Evolutionary conservation across 2,329 filamentous ascomycete species (phyloP).

Genomic region (Penicillium sp.): DNA sequence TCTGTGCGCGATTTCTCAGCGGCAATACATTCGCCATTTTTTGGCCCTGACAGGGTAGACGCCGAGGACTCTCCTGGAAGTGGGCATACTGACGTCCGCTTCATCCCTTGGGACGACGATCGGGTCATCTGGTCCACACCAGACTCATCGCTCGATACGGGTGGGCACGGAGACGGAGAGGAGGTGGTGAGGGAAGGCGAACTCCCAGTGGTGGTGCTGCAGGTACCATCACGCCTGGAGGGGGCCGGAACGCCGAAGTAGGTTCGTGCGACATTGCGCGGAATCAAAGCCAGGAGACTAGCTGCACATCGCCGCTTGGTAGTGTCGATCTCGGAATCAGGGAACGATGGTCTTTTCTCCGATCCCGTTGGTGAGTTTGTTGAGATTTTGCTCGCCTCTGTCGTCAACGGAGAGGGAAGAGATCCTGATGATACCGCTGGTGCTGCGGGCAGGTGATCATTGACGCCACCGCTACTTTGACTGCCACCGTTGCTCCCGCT

Average conservation of each 20-base stretch:
- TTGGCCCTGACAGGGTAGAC: neutral
- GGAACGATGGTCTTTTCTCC: conserved; percentile 18
- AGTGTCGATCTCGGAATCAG: conserved; percentile 34
- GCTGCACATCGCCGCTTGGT: conserved; percentile 48
- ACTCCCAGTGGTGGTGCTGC: conserved; percentile 19
- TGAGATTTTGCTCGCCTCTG: conserved; percentile 2
- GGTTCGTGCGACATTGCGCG: conserved; percentile 43
- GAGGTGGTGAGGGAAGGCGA: conserved; percentile 14
- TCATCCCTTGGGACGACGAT: conserved; percentile 3
- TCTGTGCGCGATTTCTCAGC: conserved; percentile 11
- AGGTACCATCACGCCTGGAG: conserved; percentile 22
- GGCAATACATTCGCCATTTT: conserved; percentile 1
- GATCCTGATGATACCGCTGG: conserved; percentile 6
- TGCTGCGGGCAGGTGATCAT: conserved; percentile 12
- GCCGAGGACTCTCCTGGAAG: neutral
- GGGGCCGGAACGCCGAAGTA: conserved; percentile 41
- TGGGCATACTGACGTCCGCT: conserved; percentile 4
- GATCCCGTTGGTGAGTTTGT: conserved; percentile 11
- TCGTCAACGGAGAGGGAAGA: neutral
- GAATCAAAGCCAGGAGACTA: conserved; percentile 44
- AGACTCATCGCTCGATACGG: conserved; percentile 4
- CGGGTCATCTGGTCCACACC: conserved; percentile 5
- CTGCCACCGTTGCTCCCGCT: neutral
- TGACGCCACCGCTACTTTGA: conserved; percentile 1
- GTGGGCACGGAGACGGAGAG: conserved; percentile 13